phyloP scores from a whole-genome alignment of 768 basidiomycete species.

The Tephrocybe rancida region DNA sequence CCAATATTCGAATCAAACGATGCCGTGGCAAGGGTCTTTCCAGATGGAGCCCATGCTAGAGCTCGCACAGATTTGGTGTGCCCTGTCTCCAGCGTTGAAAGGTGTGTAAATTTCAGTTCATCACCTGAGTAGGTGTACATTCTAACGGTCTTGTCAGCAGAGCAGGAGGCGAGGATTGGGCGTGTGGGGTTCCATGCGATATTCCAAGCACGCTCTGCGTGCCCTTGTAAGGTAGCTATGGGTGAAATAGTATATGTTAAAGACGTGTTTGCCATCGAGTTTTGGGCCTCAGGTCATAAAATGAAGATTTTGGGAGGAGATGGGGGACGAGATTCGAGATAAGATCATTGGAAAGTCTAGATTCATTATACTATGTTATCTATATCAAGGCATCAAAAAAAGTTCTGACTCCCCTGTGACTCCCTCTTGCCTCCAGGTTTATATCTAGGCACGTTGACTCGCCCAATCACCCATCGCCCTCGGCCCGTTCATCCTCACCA shows the following conservation, averaged over 20 bases:
- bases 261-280: not conserved
- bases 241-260: slow-evolving; percentile 27
- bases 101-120: slow-evolving; percentile 46
- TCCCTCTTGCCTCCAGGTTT: too few relatives aligned
- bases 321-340: not conserved
- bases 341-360: not conserved
- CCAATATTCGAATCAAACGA: slow-evolving; percentile 94
- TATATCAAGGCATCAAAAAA: not conserved
- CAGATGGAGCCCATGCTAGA: slow-evolving; percentile 89
- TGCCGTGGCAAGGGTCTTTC: slow-evolving; percentile 83
- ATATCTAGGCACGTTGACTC: not conserved
- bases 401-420: not conserved
- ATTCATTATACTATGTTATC: not conserved
- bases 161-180: slow-evolving; percentile 88
- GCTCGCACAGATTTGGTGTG: slow-evolving; percentile 88
- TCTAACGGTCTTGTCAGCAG: slow-evolving; percentile 90
- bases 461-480: not conserved
- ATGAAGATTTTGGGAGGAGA: not conserved
- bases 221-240: slow-evolving; percentile 53
- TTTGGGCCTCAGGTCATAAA: too few relatives aligned
- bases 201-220: slow-evolving; percentile 86
- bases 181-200: slow-evolving; percentile 87
- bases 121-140: slow-evolving; percentile 66
- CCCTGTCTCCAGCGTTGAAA: slow-evolving; percentile 75
- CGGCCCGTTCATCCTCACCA: slow-evolving; percentile 22